A percentile compares a stretch with the other conserved stretches of the same genome.
phyloP scores from a whole-genome alignment of 2,329 filamentous ascomycete species.

The Lecanicillium sp. region DNA sequence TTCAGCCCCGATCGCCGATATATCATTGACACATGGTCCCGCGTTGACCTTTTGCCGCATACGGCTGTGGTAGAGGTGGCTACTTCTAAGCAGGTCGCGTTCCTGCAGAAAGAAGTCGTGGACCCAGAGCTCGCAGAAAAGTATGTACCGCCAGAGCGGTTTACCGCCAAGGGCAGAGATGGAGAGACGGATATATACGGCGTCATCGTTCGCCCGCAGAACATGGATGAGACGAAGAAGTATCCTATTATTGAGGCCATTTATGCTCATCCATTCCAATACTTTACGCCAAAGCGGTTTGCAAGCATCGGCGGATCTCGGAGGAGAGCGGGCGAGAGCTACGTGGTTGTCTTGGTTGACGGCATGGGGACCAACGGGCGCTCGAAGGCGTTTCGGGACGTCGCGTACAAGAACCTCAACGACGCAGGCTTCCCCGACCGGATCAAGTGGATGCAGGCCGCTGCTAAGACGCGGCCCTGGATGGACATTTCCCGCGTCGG shows the following conservation, averaged over 20 bases:
- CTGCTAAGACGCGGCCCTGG: slow-evolving; percentile 18
- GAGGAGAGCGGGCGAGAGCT: slow-evolving; percentile 16
- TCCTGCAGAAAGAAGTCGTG: slow-evolving; percentile 9
- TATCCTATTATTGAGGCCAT: slow-evolving; percentile 21
- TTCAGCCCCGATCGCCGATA: slow-evolving; percentile 15
- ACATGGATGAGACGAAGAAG: slow-evolving; percentile 15
- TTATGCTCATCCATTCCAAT: slow-evolving; percentile 19
- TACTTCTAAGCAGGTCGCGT: slow-evolving; percentile 11
- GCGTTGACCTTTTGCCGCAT: slow-evolving; percentile 15
- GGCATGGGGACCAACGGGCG: slow-evolving; percentile 25
- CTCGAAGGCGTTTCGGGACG: slow-evolving; percentile 20
- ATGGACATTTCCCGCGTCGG: slow-evolving; percentile 20
- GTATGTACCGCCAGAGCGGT: slow-evolving; percentile 16
- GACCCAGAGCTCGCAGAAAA: slow-evolving; percentile 7
- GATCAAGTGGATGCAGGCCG: slow-evolving; percentile 19
- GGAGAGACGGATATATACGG: slow-evolving; percentile 18
- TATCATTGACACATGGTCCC: slow-evolving; percentile 18
- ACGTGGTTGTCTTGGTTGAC: slow-evolving; percentile 20
- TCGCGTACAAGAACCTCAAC: slow-evolving; percentile 20
- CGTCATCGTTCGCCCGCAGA: slow-evolving; percentile 17
- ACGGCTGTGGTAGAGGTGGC: slow-evolving; percentile 13
- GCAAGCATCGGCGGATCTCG: slow-evolving; percentile 11
- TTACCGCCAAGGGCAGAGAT: slow-evolving; percentile 17
- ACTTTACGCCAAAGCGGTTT: slow-evolving; percentile 18
- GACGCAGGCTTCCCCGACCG: slow-evolving; percentile 21